Base-by-base conservation (phyloP, 2,329 filamentous ascomycete species). In the Exophiala oligosperma region DNA sequence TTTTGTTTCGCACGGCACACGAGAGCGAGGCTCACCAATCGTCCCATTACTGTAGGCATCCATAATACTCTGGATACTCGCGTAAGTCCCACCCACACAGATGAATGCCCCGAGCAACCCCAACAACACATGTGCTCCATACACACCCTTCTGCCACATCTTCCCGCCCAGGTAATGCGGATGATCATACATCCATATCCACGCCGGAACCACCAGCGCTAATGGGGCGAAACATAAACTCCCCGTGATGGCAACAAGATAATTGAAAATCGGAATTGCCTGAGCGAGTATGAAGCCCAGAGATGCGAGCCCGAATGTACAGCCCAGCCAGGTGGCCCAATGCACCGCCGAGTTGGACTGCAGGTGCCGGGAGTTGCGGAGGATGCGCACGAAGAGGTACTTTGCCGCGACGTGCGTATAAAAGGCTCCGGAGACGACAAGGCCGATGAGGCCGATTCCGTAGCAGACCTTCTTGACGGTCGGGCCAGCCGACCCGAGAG, bases 251-350 rank as follows among this genome's bases (percentile, higher is more conserved):
- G 78, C 76, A n/a, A 82, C 61, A 21, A 83, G 63, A 63, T 77
- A 81, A 58, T 80, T 80, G 72, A 84, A 84, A 52, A 83, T 80
- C 0, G 81, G 81, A 32, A 84, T 81, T 0, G 78, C 78, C 14
- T 75, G 74, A 0, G 81, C 81, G 17, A 84, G 69, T 50, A 84
- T 68, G 63, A 81, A 84, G 5, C 78, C 72, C 21, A 81, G 65
- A 3, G 76, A 64, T 0, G 72, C 71, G 40, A 83, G 70, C 0
- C 69, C 69, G n/a, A 74, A 67, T 0, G 77, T 79, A 53, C 77
- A 78, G 8, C 72, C 67, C 0, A 83, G 65, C 81, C 81, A 84
- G 0, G 76, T 78, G 0, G 63, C 68, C 81, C 80, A 83, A 62
- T 84, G 81, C 0, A 79, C 65, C 8, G 74, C 6, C 0, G 78